These are phyloP conservation scores for Sarocladiaceae sp. DNA, from an alignment of 2,329 filamentous ascomycete genomes.

Conservation along the genomic window DNA sequence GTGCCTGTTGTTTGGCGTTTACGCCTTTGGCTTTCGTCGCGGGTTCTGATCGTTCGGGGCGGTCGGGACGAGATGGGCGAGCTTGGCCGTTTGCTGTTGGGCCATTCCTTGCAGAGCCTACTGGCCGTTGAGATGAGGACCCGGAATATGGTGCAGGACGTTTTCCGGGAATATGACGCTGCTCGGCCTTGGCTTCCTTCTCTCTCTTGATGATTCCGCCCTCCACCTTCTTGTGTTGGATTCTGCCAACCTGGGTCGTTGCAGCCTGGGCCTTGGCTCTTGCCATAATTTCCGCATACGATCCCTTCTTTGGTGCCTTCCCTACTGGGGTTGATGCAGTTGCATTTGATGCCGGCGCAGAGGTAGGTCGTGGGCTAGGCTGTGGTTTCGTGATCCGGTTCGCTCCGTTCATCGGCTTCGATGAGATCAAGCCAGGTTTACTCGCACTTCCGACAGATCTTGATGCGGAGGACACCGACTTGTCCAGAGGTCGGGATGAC, in stretches of 20 bases:
- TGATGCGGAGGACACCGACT: constrained; percentile 14
- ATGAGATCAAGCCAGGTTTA: constrained; percentile 16
- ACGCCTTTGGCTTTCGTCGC: constrained; percentile 13
- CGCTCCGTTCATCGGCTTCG: constrained; percentile 20
- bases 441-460: not conserved
- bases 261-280: constrained; percentile 58
- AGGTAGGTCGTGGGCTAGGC: constrained; percentile 9
- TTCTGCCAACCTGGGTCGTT: constrained; percentile 59
- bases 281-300: constrained; percentile 68
- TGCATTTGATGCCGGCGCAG: constrained; percentile 18
- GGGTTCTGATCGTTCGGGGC: not conserved
- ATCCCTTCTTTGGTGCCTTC: constrained; percentile 61
- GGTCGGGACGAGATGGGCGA: not conserved
- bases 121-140: constrained; percentile 19
- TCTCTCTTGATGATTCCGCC: constrained; percentile 43
- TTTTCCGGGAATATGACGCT: constrained; percentile 21
- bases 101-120: constrained; percentile 20
- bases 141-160: constrained; percentile 23
- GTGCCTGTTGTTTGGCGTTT: constrained; percentile 8
- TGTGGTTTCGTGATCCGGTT: constrained; percentile 18
- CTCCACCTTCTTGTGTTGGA: constrained; percentile 70
- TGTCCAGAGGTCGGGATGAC: constrained; percentile 20
- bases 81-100: not conserved
- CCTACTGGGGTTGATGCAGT: constrained; percentile 31
- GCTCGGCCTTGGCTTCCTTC: constrained; percentile 28